These are phyloP conservation scores for Fusarium sp. DNA, from an alignment of 2,329 filamentous ascomycete genomes.

Conservation along the genomic window DNA sequence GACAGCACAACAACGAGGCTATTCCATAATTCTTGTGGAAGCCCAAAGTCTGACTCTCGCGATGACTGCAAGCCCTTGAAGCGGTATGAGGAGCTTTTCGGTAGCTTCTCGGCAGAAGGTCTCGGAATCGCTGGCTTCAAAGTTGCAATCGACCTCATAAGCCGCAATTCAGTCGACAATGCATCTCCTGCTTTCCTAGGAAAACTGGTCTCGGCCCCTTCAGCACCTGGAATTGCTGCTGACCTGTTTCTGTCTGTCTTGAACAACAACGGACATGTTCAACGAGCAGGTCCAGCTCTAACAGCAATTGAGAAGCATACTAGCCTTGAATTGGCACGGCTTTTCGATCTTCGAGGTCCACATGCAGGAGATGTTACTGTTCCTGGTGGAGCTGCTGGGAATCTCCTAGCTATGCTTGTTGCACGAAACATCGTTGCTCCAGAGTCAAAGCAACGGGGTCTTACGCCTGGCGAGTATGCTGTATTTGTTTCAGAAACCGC, in stretches of 20 bases:
- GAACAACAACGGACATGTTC: constrained; percentile 2
- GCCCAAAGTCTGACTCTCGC: neutral
- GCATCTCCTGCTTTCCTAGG: neutral
- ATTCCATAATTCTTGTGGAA: neutral
- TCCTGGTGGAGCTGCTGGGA: neutral
- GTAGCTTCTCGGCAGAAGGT: neutral
- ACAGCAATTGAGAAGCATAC: neutral
- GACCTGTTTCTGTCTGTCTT: neutral
- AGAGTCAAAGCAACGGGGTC: neutral
- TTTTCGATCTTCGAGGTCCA: neutral
- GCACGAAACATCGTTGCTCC: neutral
- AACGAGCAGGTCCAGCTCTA: neutral
- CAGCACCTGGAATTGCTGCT: neutral
- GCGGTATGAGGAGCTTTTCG: neutral
- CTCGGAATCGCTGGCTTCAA: neutral
- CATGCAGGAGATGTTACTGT: neutral
- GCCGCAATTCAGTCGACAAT: neutral
- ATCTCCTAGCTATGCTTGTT: neutral
- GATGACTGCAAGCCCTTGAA: neutral
- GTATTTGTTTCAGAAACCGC: neutral
- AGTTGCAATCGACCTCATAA: neutral
- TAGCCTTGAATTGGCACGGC: neutral
- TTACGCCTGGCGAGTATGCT: neutral
- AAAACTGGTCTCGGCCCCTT: neutral
- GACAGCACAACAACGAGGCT: neutral